phyloP scores from a whole-genome alignment of 139 green algal genomes.

The Coccomyxa sp. region DNA sequence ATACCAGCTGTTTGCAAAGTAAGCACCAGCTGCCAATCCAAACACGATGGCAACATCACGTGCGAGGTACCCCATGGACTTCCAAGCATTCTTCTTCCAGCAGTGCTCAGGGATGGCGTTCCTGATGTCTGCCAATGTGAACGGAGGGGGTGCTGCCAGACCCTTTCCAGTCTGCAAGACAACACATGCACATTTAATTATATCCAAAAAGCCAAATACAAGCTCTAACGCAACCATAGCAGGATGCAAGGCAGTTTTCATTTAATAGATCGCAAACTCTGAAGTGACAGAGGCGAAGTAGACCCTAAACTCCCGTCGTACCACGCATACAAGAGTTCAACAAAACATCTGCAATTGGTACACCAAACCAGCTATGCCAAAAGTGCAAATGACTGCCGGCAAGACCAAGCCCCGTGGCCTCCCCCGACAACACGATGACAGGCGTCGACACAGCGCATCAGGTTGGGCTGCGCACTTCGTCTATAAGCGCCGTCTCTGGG shows the following conservation, averaged over 20 bases:
- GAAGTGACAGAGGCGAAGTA: no score
- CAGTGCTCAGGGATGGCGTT: slow-evolving; percentile 76
- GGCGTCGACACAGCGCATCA: background rate
- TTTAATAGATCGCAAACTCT: no score
- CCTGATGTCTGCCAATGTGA: slow-evolving; percentile 76
- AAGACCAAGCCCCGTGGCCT: no score
- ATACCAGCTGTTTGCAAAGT: slow-evolving; percentile 58
- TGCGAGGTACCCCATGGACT: slow-evolving; percentile 67
- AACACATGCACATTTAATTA: background rate
- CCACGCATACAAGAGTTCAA: no score
- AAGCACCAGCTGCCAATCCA: slow-evolving; percentile 69
- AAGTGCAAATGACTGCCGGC: no score
- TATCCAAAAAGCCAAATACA: background rate
- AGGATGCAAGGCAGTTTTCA: no score
- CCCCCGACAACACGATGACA: background rate
- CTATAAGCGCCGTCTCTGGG: background rate
- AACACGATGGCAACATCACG: slow-evolving; percentile 81
- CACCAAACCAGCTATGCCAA: no score
- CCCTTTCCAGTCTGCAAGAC: background rate
- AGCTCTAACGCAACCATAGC: no score
- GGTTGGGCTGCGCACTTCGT: background rate
- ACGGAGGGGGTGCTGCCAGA: slow-evolving; percentile 55
- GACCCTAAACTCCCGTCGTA: no score
- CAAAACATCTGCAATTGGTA: no score
- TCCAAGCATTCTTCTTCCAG: slow-evolving; percentile 73